Percentiles rank a stretch among this genome's conserved stretches.
Conservation (phyloP, 805 yeast genomes). For the Teunomyces aglyptinius region DNA sequence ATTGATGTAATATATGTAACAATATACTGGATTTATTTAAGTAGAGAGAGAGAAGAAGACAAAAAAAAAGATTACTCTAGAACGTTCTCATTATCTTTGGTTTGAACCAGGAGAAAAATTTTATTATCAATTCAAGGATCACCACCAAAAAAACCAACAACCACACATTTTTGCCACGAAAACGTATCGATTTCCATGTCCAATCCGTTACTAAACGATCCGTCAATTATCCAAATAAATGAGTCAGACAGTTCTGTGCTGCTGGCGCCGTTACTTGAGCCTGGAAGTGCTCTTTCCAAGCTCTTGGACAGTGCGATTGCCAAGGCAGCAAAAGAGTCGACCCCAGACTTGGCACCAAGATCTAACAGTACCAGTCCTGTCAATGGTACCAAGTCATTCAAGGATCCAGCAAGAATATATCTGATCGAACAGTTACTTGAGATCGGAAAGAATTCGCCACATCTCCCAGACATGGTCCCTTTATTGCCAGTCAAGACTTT, state of each 20-base stretch:
- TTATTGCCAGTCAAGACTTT: conserved; percentile 48
- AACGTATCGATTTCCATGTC: not conserved
- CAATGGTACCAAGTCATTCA: not conserved
- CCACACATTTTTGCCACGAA: not conserved
- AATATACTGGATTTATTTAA: not conserved
- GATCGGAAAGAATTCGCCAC: conserved; percentile 33
- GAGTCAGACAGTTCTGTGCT: conserved; percentile 1
- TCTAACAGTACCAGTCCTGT: conserved; percentile 12
- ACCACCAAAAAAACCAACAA: not conserved
- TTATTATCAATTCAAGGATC: conserved; percentile 1
- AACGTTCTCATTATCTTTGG: not conserved
- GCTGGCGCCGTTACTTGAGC: conserved; percentile 17
- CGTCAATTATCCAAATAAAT: conserved; percentile 25
- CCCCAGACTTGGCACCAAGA: conserved; percentile 32
- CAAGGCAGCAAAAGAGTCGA: conserved; percentile 44
- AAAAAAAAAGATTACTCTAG: not conserved
- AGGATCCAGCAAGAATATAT: conserved; percentile 19
- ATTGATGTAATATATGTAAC: conserved; percentile 7
- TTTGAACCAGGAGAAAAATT: not conserved
- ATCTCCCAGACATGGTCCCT: conserved; percentile 9
- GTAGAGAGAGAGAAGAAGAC: not conserved
- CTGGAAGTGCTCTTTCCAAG: conserved; percentile 39
- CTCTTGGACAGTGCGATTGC: conserved; percentile 47
- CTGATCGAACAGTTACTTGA: conserved; percentile 27
- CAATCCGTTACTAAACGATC: conserved; percentile 28